Evolutionary conservation across 306 rosid species (phyloP).

Genomic region (Astragalus glycyphyllos): DNA sequence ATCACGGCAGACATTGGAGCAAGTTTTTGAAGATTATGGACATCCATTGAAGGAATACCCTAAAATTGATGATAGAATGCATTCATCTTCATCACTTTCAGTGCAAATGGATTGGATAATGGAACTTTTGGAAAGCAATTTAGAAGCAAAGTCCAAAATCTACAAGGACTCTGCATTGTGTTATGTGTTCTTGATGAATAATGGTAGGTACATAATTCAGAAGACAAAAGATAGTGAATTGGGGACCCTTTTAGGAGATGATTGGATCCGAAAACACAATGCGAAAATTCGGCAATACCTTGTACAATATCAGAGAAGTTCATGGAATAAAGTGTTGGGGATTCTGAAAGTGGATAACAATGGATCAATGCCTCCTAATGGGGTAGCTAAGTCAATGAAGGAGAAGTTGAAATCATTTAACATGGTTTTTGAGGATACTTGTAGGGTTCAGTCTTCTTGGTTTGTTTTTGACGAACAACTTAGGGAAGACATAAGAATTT

Average conservation of each 20-base stretch:
- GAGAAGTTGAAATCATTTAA: conserved; percentile 80
- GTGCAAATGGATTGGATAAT: conserved; percentile 93
- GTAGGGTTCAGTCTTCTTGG: conserved; percentile 76
- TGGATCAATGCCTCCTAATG: conserved; percentile 58
- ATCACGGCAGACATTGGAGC: conserved; percentile 74
- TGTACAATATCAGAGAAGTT: conserved; percentile 71
- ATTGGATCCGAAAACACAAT: conserved; percentile 86
- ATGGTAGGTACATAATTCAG: conserved; percentile 83
- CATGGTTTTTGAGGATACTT: conserved; percentile 67
- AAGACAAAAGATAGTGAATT: conserved; percentile 80
- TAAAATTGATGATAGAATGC: conserved; percentile 62
- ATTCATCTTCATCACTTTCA: conserved; percentile 54
- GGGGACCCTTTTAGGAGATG: conserved; percentile 76
- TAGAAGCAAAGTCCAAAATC: conserved; percentile 86
- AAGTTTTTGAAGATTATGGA: conserved; percentile 73
- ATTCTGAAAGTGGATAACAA: conserved; percentile 66
- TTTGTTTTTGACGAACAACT: conserved; percentile 71
- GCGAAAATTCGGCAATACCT: conserved; percentile 74
- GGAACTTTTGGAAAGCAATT: conserved; percentile 87
- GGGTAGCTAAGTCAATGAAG: conserved; percentile 59
- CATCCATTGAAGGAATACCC: conserved; percentile 53
- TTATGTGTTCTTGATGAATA: conserved; percentile 87
- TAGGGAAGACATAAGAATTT: conserved; percentile 70
- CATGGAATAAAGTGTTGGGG: conserved; percentile 76
- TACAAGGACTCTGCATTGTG: conserved; percentile 73